Base-by-base conservation (phyloP, 768 basidiomycete genomes). In the Rhizopogon sp. region DNA sequence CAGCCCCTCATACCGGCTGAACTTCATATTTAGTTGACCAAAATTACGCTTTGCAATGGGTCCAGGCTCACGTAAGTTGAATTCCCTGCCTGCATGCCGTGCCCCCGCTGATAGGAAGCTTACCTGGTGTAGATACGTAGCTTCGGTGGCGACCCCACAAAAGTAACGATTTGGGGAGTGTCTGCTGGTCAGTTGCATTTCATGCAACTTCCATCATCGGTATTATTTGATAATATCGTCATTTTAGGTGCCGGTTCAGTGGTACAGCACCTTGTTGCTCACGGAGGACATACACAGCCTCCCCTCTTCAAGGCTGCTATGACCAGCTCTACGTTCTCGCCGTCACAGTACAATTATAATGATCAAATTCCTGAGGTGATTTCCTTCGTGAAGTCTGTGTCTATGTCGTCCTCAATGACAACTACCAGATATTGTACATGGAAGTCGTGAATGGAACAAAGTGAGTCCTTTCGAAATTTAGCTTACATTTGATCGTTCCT, bases 131-230 rank as follows among this genome's bases (percentile, higher is more conserved):
- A 31, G 31, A 31, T 31, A 31, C 9, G 31, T 31, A 31, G 31
- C 31, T 73, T 73, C 45, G 71, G 72, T 31, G 72, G 72, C 1
- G 69, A 74, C 56, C 60, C 62, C 11, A 3, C 35, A 1, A 58
- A 60, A 51, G 72, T 74, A 14, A 72, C 70, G 11, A 70, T 73
- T 42, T 72, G 69, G 71, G 73, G 73, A 1, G 64, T 68, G 59
- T 71, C 66, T 1, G 69, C 68, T 28, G 65, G 67, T 63, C n/a
- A 25, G 56, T 52, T 10, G 39, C 37, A 20, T 31, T 5, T 7
- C 6, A 20, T 41, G 6, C 14, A 3, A 25, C 25, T 25, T 47
- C n/a, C 6, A 13, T 33, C n/a, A 29, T 42, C 28, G 2, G 25
- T n/a, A 16, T 8, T 31, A 8, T 6, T 31, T 31, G 8, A 6